Conservation (phyloP, 2,329 filamentous ascomycete genomes). For the Colletotrichum musicola region DNA sequence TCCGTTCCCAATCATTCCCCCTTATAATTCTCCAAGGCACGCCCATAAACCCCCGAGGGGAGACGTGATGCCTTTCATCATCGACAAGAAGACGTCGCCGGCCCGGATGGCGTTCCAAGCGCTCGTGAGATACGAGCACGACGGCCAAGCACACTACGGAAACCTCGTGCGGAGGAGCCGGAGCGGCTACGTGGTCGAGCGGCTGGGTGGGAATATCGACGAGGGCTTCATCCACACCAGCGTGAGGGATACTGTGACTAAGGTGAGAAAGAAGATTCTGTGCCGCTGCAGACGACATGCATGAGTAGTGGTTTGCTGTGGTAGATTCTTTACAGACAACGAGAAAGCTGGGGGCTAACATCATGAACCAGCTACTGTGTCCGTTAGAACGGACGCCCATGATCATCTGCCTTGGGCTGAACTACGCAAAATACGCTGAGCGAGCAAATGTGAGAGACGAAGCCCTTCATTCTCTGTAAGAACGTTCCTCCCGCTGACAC, state of each 20-base stretch:
- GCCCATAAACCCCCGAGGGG: not conserved
- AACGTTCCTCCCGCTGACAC: not conserved
- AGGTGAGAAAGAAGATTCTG: not conserved
- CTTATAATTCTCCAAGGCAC: not conserved
- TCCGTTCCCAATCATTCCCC: not conserved
- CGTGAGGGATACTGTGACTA: conserved; percentile 3
- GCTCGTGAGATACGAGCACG: conserved; percentile 21
- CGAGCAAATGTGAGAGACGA: conserved; percentile 34
- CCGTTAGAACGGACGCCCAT: conserved; percentile 29
- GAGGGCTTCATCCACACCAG: conserved; percentile 7
- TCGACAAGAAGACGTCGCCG: not conserved
- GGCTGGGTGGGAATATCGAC: conserved; percentile 1
- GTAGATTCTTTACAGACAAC: not conserved
- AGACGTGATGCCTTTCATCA: conserved; percentile 19
- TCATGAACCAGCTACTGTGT: conserved; percentile 28
- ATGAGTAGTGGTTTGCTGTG: not conserved
- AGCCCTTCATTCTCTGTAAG: not conserved
- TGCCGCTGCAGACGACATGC: not conserved
- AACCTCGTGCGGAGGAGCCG: conserved; percentile 19
- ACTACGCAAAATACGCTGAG: conserved; percentile 45
- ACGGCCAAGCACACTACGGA: conserved; percentile 11
- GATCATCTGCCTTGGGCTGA: conserved; percentile 46
- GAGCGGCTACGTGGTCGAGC: conserved; percentile 19
- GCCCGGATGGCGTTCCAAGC: conserved; percentile 23
- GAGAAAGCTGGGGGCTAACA: too few species aligned